A percentile compares a stretch with the other conserved stretches of the same genome.
These are phyloP conservation scores for Funneliformis geosporum DNA, from an alignment of 192 early-diverging fungal species.

Conservation along the genomic window DNA sequence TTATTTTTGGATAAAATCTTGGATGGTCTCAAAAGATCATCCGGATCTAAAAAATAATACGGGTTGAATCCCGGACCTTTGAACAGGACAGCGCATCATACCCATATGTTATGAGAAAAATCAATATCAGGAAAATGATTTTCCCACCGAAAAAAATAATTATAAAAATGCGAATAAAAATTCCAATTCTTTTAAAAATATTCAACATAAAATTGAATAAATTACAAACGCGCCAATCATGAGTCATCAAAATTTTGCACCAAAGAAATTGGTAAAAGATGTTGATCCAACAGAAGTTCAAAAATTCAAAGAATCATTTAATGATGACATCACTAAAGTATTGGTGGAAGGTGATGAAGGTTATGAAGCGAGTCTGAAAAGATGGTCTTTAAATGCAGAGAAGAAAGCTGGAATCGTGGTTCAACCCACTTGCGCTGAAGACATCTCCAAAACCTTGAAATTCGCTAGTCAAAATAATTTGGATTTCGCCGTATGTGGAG, in stretches of 20 bases:
- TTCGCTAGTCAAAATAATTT: slow-evolving; percentile 31
- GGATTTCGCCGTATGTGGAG: slow-evolving; percentile 34
- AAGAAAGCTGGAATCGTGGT: neutral
- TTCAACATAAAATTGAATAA: too few species aligned
- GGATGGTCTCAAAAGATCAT: too few species aligned
- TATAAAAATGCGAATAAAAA: too few species aligned
- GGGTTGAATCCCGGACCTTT: too few species aligned
- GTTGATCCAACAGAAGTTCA: neutral
- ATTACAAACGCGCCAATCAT: neutral
- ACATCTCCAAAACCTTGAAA: slow-evolving; percentile 6
- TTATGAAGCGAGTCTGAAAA: neutral
- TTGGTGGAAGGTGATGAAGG: neutral
- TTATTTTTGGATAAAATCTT: too few species aligned
- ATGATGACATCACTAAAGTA: neutral
- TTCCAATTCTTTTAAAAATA: too few species aligned
- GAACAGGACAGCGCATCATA: too few species aligned
- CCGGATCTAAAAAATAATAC: too few species aligned
- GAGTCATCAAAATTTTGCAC: neutral
- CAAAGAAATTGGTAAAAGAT: neutral
- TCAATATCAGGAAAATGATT: too few species aligned
- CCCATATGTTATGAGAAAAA: too few species aligned
- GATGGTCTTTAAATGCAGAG: neutral
- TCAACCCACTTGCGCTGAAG: neutral
- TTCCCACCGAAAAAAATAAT: too few species aligned
- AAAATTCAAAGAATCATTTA: neutral